Percentiles rank a stretch among this genome's conserved stretches.
Evolutionary conservation across 345 rosid species (phyloP).

Genomic region (Corchorus olitorius): DNA sequence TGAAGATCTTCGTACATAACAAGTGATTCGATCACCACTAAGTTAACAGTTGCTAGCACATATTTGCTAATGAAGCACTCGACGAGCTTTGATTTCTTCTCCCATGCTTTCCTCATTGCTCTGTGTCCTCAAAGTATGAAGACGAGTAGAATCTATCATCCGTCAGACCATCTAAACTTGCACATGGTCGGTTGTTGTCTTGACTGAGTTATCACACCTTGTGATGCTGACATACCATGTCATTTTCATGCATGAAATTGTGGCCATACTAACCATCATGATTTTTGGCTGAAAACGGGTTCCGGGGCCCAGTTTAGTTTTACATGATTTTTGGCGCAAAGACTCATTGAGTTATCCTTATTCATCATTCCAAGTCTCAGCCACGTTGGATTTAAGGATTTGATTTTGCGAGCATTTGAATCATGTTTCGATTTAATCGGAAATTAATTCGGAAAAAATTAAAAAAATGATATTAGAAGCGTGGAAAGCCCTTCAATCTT

Average conservation of each 20-base stretch:
- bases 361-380: too few species aligned
- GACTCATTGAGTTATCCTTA: too few species aligned
- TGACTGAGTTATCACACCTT: neutral
- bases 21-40: neutral
- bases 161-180: neutral
- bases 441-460: too few species aligned
- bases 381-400: too few species aligned
- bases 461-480: too few species aligned
- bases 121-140: constrained; percentile 11
- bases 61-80: constrained; percentile 1
- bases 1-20: constrained; percentile 14
- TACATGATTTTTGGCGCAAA: too few species aligned
- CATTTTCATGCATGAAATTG: neutral
- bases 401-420: too few species aligned
- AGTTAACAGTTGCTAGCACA: constrained; percentile 7
- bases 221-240: neutral
- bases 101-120: neutral
- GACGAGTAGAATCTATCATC: neutral
- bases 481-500: too few species aligned
- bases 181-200: neutral
- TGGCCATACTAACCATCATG: too few species aligned
- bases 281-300: too few species aligned
- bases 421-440: too few species aligned
- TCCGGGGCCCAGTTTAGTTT: too few species aligned
- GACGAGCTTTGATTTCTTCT: neutral